These are phyloP conservation scores for Apiospora saccharicola DNA, from an alignment of 2,329 filamentous ascomycete species.

Conservation along the genomic window DNA sequence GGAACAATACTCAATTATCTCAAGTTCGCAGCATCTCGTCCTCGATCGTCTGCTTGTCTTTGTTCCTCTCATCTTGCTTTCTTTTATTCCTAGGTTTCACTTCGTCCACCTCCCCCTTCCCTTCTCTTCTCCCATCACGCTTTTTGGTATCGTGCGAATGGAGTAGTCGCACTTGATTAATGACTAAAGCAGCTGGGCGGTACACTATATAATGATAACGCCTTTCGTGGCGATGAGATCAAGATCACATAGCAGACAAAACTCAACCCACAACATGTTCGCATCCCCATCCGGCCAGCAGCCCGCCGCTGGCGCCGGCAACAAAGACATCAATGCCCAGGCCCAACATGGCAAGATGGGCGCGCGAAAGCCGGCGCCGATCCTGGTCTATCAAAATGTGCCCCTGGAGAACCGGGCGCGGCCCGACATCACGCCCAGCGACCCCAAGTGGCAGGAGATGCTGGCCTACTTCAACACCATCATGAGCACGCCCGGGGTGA, in stretches of 20 bases:
- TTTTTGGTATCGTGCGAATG: slow-evolving; percentile 23
- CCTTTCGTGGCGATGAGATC: slow-evolving; percentile 31
- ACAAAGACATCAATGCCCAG: neutral
- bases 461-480: slow-evolving; percentile 40
- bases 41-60: neutral
- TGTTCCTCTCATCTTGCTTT: slow-evolving; percentile 1
- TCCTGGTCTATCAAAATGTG: slow-evolving; percentile 27
- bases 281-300: neutral
- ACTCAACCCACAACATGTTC: slow-evolving; percentile 7
- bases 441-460: slow-evolving; percentile 34
- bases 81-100: slow-evolving; percentile 14
- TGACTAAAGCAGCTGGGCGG: slow-evolving; percentile 12
- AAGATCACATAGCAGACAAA: slow-evolving; percentile 25
- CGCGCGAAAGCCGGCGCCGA: neutral
- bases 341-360: neutral
- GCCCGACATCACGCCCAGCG: slow-evolving; percentile 30
- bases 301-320: neutral
- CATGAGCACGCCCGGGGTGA: slow-evolving; percentile 34
- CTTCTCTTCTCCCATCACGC: neutral
- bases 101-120: neutral
- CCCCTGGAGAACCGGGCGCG: slow-evolving; percentile 35
- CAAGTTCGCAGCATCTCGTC: neutral
- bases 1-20: neutral
- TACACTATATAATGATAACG: slow-evolving; percentile 28
- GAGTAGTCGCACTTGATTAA: neutral